Evolutionary conservation across 2,329 filamentous ascomycete species (phyloP).

Genomic region (Fusarium staphyleae): DNA sequence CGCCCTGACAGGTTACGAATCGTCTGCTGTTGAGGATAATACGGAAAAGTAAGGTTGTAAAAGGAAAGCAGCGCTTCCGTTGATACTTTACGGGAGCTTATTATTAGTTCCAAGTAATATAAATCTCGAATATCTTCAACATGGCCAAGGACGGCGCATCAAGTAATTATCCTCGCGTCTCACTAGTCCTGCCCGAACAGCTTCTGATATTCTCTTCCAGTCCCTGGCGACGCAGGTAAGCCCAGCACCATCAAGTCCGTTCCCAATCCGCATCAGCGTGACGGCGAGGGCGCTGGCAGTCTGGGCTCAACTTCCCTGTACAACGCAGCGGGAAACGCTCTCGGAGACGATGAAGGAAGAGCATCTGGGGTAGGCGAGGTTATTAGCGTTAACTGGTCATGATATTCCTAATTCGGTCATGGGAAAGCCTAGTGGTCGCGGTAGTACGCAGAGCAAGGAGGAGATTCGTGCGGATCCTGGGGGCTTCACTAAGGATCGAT

Average conservation of each 20-base stretch:
- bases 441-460: too few relatives aligned
- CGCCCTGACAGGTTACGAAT: too few relatives aligned
- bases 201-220: too few relatives aligned
- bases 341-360: not conserved
- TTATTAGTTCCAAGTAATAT: too few relatives aligned
- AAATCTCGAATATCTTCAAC: constrained; percentile 23
- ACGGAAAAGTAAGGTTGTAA: too few relatives aligned
- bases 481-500: too few relatives aligned
- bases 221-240: constrained; percentile 20
- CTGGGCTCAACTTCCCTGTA: constrained; percentile 4
- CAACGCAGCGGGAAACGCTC: constrained; percentile 17
- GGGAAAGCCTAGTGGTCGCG: constrained; percentile 15
- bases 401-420: constrained; percentile 12
- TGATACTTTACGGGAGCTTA: too few relatives aligned
- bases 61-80: too few relatives aligned
- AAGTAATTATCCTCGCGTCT: not conserved
- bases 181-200: accelerated
- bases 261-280: constrained; percentile 9
- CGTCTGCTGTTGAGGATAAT: too few relatives aligned
- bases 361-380: constrained; percentile 7
- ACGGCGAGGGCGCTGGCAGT: constrained; percentile 10
- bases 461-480: too few relatives aligned
- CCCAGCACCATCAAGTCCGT: constrained; percentile 16
- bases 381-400: constrained; percentile 9
- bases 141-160: constrained; percentile 27